These are phyloP conservation scores for Mycena rebaudengoi DNA, from an alignment of 768 basidiomycete genomes.

Conservation along the genomic window DNA sequence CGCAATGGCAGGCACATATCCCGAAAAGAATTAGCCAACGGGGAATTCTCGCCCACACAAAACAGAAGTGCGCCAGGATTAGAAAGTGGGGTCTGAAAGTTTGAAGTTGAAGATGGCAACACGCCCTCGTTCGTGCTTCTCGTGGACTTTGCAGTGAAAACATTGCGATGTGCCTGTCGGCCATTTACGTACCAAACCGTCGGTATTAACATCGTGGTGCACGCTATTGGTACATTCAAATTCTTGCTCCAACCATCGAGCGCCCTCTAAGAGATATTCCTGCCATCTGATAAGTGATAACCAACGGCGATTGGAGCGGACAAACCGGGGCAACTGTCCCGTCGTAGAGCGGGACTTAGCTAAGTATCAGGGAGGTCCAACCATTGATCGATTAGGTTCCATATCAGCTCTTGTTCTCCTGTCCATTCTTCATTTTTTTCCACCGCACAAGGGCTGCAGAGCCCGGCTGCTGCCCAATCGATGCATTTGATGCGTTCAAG, in stretches of 20 bases:
- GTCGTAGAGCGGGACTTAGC: neutral
- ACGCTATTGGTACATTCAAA: too few relatives aligned
- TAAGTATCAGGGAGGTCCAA: conserved; percentile 36
- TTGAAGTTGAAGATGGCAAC: too few relatives aligned
- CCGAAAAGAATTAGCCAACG: neutral
- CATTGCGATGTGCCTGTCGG: too few relatives aligned
- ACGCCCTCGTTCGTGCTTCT: too few relatives aligned
- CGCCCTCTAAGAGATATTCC: neutral
- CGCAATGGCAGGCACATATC: neutral
- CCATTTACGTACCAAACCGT: too few relatives aligned
- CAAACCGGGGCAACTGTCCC: conserved; percentile 12
- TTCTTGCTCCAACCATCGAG: too few relatives aligned
- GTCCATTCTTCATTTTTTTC: conserved; percentile 76
- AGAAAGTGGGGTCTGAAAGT: neutral
- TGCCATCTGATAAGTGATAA: conserved; percentile 5
- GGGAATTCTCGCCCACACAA: neutral
- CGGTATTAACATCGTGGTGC: too few relatives aligned
- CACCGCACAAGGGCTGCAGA: conserved; percentile 65
- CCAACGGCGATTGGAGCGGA: conserved; percentile 13
- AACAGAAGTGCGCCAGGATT: neutral
- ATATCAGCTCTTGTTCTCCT: conserved; percentile 63
- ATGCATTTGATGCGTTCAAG: conserved; percentile 65
- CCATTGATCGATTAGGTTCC: conserved; percentile 72
- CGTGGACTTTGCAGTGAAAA: too few relatives aligned
- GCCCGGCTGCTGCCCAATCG: conserved; percentile 65